A percentile compares a stretch with the other conserved stretches of the same genome.
These are phyloP conservation scores for Picochlorum sp. DNA, from an alignment of 139 green algal species.

Conservation along the genomic window DNA sequence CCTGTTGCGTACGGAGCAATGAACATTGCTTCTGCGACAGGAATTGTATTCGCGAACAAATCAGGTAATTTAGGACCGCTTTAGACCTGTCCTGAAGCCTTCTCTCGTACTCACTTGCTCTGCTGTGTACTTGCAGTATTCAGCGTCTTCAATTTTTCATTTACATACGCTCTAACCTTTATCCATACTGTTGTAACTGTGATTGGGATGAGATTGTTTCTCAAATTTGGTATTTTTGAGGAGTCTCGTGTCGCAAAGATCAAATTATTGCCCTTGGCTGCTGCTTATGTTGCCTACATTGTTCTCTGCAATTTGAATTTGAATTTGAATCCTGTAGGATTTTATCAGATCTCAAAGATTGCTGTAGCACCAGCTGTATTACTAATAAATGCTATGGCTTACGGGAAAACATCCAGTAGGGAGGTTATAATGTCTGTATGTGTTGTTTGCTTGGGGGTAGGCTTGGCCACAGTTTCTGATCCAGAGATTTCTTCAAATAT, in stretches of 20 bases:
- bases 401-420: constrained; percentile 26
- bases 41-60: constrained; percentile 88
- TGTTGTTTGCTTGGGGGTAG: constrained; percentile 67
- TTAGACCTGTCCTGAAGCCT: background rate
- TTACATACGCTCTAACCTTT: constrained; percentile 68
- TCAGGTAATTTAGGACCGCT: constrained; percentile 9
- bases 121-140: constrained; percentile 30
- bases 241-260: constrained; percentile 33
- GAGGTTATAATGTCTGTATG: constrained; percentile 43
- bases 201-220: constrained; percentile 32
- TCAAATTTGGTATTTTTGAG: constrained; percentile 39
- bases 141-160: constrained; percentile 52
- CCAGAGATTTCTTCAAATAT: constrained; percentile 40
- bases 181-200: constrained; percentile 73
- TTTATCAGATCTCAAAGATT: constrained; percentile 87
- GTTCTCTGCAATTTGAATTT: constrained; percentile 78
- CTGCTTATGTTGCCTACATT: constrained; percentile 79
- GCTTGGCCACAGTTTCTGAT: constrained; percentile 67
- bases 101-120: background rate
- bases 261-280: constrained; percentile 50
- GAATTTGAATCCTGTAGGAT: constrained; percentile 78
- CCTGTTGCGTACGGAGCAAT: constrained; percentile 44
- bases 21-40: constrained; percentile 38
- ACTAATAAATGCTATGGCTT: constrained; percentile 52
- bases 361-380: constrained; percentile 77